Evolutionary conservation across 345 rosid genomes (phyloP), one percentile per base, ranked within the genome.

Genomic region (Euphorbia peplus): DNA sequence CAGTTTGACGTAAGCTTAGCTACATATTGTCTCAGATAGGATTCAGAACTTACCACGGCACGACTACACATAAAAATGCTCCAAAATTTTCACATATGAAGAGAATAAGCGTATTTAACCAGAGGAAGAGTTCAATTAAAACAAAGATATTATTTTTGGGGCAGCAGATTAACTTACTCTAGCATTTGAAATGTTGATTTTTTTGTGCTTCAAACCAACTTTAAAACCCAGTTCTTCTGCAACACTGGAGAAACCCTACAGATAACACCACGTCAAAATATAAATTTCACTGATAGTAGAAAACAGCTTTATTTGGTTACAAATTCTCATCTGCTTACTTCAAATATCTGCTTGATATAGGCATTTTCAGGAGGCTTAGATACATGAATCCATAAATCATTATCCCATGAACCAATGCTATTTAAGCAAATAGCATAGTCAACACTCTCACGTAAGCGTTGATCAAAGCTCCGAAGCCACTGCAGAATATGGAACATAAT

Each of bases 391-490:
- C 82, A 82, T 57, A 93, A 78, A 70, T 87, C 85, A 69, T 77
- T 74, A 64, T 88, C 83, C 96, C 90, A 84, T 64, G 93, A 89
- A 54, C 96, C 97, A 81, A 95, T 70, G 72, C 92, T 91, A 84
- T 95, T 95, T 76, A 95, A 86, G 85, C 99, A 95, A 73, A 95
- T 85, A 65, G 99, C 99, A 84, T 91, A 91, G 76, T 95, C 99
- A 68, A 95, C 86, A 77, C 90, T 88, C 86, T 95, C 99, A 67
- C 93, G 93, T 82, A 90, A 73, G 64, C 96, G 91, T 73, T 95
- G 99, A 80, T 95, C 99, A 77, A 95, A 87, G 83, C 95, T 95
- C 76, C 85, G 82, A 75, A 95, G 90, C 99, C 99, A 95, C 99
- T 95, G 82, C 82, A 83, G 57, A 78, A 66, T 35, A 65, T 55